These are phyloP conservation scores for Xerocomus cyaneibrunnescens DNA, from an alignment of 1,284 basidiomycete species.

Conservation along the genomic window DNA sequence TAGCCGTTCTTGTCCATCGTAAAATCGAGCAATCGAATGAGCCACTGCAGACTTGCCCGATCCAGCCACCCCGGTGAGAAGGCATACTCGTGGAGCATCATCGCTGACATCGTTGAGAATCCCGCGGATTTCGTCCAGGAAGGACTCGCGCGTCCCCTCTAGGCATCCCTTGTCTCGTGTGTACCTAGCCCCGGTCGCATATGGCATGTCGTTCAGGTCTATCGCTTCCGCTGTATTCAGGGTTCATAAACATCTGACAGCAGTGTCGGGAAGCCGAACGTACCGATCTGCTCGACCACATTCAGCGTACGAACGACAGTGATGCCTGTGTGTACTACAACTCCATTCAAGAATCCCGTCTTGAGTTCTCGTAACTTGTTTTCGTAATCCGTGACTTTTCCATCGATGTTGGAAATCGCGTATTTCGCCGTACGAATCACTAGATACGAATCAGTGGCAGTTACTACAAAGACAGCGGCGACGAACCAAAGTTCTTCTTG, in stretches of 20 bases:
- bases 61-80: conserved; percentile 24
- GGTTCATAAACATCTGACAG: neutral
- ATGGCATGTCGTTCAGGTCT: no score
- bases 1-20: conserved; percentile 20
- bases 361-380: neutral
- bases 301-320: neutral
- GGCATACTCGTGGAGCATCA: conserved; percentile 14
- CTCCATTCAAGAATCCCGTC: neutral
- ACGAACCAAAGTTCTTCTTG: neutral
- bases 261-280: neutral
- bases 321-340: neutral
- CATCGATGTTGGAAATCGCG: neutral
- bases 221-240: neutral
- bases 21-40: conserved; percentile 23
- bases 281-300: no score
- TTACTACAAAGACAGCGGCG: neutral
- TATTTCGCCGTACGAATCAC: neutral
- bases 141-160: neutral
- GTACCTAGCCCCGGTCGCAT: neutral
- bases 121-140: neutral
- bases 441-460: neutral
- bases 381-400: neutral
- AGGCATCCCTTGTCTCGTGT: neutral
- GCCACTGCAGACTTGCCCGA: conserved; percentile 24
- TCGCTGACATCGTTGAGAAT: conserved; percentile 13